Base-by-base conservation (phyloP, 805 yeast genomes). In the Cyberlindnera galapagoensis region DNA sequence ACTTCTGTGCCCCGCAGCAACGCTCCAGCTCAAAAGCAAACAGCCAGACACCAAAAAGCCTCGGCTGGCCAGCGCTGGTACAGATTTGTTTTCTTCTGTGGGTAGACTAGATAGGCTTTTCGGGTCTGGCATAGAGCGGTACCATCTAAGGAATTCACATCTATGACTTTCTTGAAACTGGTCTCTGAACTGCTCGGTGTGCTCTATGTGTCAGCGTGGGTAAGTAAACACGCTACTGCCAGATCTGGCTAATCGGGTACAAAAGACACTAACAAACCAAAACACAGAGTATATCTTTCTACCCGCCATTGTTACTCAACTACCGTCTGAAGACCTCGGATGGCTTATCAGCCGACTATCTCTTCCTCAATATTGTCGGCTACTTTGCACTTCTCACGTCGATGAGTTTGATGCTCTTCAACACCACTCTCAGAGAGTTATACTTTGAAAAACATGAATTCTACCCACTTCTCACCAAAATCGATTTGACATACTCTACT, bases 291-390 rank as follows among this genome's bases (percentile, higher is more conserved):
- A 34, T 69, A 1, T 67, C 77, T 3, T 67, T 66, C 50, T 72
- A 72, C 39, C 74, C 77, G 4, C 67, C 73, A 3, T 33, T 72
- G 6, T 24, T 59, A 7, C 51, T 67, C 7, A 69, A 69, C 38
- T 59, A 57, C 42, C 50, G 42, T 18, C 49, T 60, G 11, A 53
- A 49, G 32, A 60, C 71, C 0, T 55, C 76, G 0, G 70, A 68
- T 31, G 75, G 76, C 0, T 46, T 72, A 2, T 72, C 78, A 0
- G 42, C 62, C 4, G 80, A 73, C 40, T 70, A 63, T 36, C 49
- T 68, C 3, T 50, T 62, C 16, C 38, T 73, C 29, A 73, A 71
- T 42, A 55, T 62, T 3, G 44, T 64, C 2, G 80, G 80, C 0
- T 72, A 72, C 38, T 25, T 60, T 3, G 63, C 69, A 11, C 54